Base-by-base conservation (phyloP, 176 grass and related monocot genomes). In the Chloris gayana region DNA sequence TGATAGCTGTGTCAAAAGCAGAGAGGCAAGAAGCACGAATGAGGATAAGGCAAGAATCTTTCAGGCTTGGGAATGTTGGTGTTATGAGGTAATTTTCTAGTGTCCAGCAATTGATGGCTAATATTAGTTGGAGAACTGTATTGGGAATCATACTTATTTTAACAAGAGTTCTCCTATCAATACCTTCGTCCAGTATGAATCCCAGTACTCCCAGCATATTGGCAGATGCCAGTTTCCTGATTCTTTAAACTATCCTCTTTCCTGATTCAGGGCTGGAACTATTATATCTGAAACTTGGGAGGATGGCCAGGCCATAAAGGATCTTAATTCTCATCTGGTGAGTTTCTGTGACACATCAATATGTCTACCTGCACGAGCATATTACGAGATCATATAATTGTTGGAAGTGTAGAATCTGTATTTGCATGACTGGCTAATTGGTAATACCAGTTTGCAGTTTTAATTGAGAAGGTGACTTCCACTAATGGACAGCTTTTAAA, bases 221-320 rank as follows among this genome's bases (percentile, higher is more conserved):
- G 30, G 35, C 46, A 12, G 19, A 82, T 9, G 6, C 10, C 64
- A 4, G 30, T 47, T 42, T 12, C n/a, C n/a, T n/a, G n/a, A n/a
- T n/a, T n/a, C 34, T 80, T 76, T 30, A 76, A 7, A 74, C 45
- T 73, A 66, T 31, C 50, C 18, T 59, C 2, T 37, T 69, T 80
- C 67, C 74, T 80, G 82, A 75, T 77, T 66, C 88, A 99, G 97
- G 82, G 89, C 93, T 87, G 97, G 97, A 82, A 99, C 97, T 82
- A 72, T 96, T 27, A 99, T 99, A 59, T 99, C 97, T 76, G 93
- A 99, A 88, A 87, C 87, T 84, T 99, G 93, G 97, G 97, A 99
- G 81, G 97, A 99, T 72, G 93, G 97, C 41, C 97, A 99, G 65
- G 97, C 91, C 86, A 89, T 96, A 85, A 99, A 99, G 80, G 97